Conservation (phyloP, 1,284 basidiomycete genomes). For the Pascua guehoae region DNA sequence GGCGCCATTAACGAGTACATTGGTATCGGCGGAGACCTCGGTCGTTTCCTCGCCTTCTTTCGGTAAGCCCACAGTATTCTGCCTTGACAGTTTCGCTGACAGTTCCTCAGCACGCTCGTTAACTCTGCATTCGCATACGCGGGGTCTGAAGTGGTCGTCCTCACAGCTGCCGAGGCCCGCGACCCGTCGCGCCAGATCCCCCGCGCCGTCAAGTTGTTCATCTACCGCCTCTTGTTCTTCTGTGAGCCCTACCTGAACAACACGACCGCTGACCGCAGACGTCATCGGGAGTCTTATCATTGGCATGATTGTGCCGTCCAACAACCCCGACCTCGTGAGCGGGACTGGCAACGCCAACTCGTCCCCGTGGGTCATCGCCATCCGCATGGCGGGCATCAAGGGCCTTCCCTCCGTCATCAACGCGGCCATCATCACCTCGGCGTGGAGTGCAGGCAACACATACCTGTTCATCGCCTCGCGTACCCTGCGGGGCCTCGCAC, state of each 20-base stretch:
- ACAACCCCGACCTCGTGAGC: slow-evolving; percentile 6
- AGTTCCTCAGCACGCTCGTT: slow-evolving; percentile 20
- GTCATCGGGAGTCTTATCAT: slow-evolving; percentile 3
- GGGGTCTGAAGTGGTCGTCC: slow-evolving; percentile 35
- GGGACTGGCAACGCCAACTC: slow-evolving; percentile 33
- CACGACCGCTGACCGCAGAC: not conserved
- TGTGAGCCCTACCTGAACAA: not conserved
- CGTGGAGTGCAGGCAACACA: slow-evolving; percentile 55
- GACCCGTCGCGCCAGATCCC: slow-evolving; percentile 64
- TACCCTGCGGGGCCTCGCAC: slow-evolving; percentile 45
- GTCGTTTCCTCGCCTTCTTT: slow-evolving; percentile 32
- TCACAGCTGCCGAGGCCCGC: slow-evolving; percentile 31
- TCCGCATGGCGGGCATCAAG: slow-evolving; percentile 58
- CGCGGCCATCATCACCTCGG: slow-evolving; percentile 61
- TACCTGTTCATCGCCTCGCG: slow-evolving; percentile 50
- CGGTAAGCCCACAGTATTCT: slow-evolving; percentile 17
- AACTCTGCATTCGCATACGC: slow-evolving; percentile 32
- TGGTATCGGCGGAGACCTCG: slow-evolving; percentile 8
- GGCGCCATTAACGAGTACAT: slow-evolving; percentile 18
- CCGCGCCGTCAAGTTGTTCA: slow-evolving; percentile 69
- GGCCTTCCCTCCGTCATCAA: slow-evolving; percentile 62
- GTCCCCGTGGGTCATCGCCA: slow-evolving; percentile 49
- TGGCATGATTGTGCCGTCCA: slow-evolving; percentile 7
- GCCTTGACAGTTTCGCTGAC: slow-evolving; percentile 28
- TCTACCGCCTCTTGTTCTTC: slow-evolving; percentile 65